Conservation (phyloP, 305 asterid species). For the Fraxinus sp. region DNA sequence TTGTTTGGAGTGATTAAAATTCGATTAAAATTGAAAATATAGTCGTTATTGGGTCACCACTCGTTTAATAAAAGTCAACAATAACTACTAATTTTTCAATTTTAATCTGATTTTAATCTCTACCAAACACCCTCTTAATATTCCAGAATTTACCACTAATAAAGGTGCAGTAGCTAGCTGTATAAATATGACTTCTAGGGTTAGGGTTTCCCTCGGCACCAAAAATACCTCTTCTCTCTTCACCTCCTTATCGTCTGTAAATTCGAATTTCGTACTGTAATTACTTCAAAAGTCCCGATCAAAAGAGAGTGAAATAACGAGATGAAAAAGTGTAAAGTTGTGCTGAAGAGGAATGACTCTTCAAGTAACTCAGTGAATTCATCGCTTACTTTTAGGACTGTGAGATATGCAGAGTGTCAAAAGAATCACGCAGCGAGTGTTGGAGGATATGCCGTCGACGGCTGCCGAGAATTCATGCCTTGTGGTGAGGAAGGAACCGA, state of each 20-base stretch:
- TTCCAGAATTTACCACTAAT: background rate
- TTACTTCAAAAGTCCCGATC: background rate
- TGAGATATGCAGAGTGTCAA: slow-evolving; percentile 69
- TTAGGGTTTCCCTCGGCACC: slow-evolving; percentile 62
- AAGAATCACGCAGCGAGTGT: slow-evolving; percentile 73
- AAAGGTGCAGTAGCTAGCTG: slow-evolving; percentile 12
- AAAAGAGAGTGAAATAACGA: background rate
- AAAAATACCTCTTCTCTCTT: slow-evolving; percentile 20
- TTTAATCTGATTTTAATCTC: too few relatives aligned
- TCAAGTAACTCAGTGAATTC: slow-evolving; percentile 40
- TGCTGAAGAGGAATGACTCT: slow-evolving; percentile 38
- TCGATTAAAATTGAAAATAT: too few relatives aligned
- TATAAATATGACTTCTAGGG: slow-evolving; percentile 66
- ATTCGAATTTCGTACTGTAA: background rate
- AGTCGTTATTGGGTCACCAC: too few relatives aligned
- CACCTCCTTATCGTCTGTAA: background rate
- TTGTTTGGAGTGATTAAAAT: too few relatives aligned
- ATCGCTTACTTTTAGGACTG: slow-evolving; percentile 34
- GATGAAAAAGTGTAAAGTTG: slow-evolving; percentile 62
- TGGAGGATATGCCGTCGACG: slow-evolving; percentile 86
- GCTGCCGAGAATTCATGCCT: slow-evolving; percentile 86
- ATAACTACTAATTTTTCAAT: too few relatives aligned
- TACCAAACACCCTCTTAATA: too few relatives aligned
- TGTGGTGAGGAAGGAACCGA: slow-evolving; percentile 45
- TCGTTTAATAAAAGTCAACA: too few relatives aligned